Evolutionary conservation across 1,284 basidiomycete species (phyloP).

Genomic region (Anthracocystis panici-leucophaei): DNA sequence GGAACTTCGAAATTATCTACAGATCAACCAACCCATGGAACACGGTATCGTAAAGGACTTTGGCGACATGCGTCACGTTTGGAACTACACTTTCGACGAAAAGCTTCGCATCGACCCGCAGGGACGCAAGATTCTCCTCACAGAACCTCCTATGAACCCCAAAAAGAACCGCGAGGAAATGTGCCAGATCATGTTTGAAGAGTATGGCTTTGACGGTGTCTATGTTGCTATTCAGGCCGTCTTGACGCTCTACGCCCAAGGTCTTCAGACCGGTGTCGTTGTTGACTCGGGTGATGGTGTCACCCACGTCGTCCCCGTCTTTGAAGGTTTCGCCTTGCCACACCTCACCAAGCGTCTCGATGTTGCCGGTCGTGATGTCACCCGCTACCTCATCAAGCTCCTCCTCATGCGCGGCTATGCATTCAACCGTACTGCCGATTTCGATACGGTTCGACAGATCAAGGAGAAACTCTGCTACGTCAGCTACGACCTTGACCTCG

Average conservation of each 20-base stretch:
- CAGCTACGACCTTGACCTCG: conserved; percentile 92
- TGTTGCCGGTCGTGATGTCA: conserved; percentile 97
- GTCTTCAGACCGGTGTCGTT: conserved; percentile 96
- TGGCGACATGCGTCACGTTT: conserved; percentile 97
- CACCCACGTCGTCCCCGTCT: conserved; percentile 98
- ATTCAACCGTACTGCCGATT: conserved; percentile 98
- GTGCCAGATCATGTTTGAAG: conserved; percentile 99
- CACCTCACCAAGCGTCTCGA: conserved; percentile 90
- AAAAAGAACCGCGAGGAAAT: conserved; percentile 91
- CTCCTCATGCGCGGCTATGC: conserved; percentile 98
- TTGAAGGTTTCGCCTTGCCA: conserved; percentile 94
- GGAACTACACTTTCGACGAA: conserved; percentile 98
- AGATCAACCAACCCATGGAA: conserved; percentile 98
- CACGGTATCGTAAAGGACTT: conserved; percentile 99
- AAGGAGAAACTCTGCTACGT: conserved; percentile 99
- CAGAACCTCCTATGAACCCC: conserved; percentile 99
- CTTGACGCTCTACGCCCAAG: conserved; percentile 95
- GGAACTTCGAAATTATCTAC: conserved; percentile 91
- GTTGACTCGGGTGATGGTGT: conserved; percentile 99
- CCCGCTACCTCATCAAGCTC: conserved; percentile 97
- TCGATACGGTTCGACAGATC: conserved; percentile 97
- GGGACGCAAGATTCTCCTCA: conserved; percentile 91
- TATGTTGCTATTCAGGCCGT: conserved; percentile 99
- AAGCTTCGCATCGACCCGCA: conserved; percentile 89
- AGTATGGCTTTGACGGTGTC: conserved; percentile 94